Base-by-base conservation (phyloP, 2,329 filamentous ascomycete genomes). In the Tolypocladium capitatum region DNA sequence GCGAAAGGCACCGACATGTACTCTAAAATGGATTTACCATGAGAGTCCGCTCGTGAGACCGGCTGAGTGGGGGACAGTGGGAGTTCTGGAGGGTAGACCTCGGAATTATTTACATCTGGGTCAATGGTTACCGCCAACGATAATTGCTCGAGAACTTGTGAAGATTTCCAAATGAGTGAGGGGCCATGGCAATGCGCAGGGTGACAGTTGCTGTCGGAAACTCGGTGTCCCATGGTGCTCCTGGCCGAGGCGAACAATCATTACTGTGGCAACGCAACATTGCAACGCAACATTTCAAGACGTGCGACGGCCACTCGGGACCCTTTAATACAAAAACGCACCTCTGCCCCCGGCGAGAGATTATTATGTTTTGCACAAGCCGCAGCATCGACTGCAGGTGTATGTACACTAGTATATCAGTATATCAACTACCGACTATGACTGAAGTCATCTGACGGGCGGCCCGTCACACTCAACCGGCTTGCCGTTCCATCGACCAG, bases 21-120 rank as follows among this genome's bases (percentile, higher is more conserved):
- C 63, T 72, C 63, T 70, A 64, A 66, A 63, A 56, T 55, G 63
- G 63, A 68, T 62, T 27, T 58, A 61, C 62, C 60, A 61, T 61
- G 64, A 63, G 61, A 62, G 62, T 66, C 58, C 58, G 60, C 63
- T 67, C 62, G 59, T 64, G 62, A 63, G 60, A 66, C 57, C 59
- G 61, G 62, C 63, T 64, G 60, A 61, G 61, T 63, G 59, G 63
- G 62, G 61, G 62, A 65, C 59, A 65, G 63, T 68, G 65, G 68
- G 66, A 70, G 68, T 69, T 71, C 46, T 68, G 61, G 56, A 65
- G 66, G 63, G 59, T 68, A 69, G 65, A 69, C 66, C 68, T 70
- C 66, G 66, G 68, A 68, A 68, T 70, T 61, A 68, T 70, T 69
- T 70, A 63, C 68, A 69, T 69, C 63, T 68, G 59, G 65, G 63